Evolutionary conservation across 768 basidiomycete genomes (phyloP).

Genomic region (Amanita phalloides): DNA sequence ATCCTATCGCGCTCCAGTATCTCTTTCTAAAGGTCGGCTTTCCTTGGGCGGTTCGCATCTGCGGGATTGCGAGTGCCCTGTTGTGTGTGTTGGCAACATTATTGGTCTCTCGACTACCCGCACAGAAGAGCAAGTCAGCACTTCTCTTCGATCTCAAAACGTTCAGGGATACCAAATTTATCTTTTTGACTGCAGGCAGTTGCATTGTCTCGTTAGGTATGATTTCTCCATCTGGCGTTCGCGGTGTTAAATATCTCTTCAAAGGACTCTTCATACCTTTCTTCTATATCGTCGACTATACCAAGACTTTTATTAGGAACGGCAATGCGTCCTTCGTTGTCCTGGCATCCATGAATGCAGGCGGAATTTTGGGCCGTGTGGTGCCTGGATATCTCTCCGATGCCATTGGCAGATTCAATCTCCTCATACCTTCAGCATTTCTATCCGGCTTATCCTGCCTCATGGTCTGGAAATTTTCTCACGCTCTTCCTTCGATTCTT

Average conservation of each 20-base stretch:
- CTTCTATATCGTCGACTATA: slow-evolving; percentile 58
- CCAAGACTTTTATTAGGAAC: slow-evolving; percentile 30
- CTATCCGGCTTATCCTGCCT: slow-evolving; percentile 51
- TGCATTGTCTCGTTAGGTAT: slow-evolving; percentile 51
- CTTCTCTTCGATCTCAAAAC: slow-evolving; percentile 21
- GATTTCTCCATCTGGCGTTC: slow-evolving; percentile 9
- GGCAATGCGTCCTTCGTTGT: slow-evolving; percentile 37
- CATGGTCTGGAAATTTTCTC: slow-evolving; percentile 43
- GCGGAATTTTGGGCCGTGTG: slow-evolving; percentile 54
- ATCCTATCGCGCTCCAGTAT: slow-evolving; percentile 49
- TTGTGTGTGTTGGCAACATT: slow-evolving; percentile 36
- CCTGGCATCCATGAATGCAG: slow-evolving; percentile 60
- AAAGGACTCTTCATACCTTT: slow-evolving; percentile 58
- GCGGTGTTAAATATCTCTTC: neutral
- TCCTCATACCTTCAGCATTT: slow-evolving; percentile 52
- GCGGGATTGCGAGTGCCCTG: slow-evolving; percentile 36
- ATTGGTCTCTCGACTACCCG: slow-evolving; percentile 29
- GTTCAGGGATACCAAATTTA: slow-evolving; percentile 40
- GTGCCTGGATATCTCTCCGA: slow-evolving; percentile 57
- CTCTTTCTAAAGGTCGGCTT: slow-evolving; percentile 49
- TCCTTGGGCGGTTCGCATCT: slow-evolving; percentile 51
- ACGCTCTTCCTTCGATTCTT: slow-evolving; percentile 28
- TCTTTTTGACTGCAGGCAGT: slow-evolving; percentile 42
- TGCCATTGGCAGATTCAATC: slow-evolving; percentile 53
- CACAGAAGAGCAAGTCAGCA: slow-evolving; percentile 15